phyloP scores from a whole-genome alignment of 179 eudicot genomes.

The Heliamphora pulchella region DNA sequence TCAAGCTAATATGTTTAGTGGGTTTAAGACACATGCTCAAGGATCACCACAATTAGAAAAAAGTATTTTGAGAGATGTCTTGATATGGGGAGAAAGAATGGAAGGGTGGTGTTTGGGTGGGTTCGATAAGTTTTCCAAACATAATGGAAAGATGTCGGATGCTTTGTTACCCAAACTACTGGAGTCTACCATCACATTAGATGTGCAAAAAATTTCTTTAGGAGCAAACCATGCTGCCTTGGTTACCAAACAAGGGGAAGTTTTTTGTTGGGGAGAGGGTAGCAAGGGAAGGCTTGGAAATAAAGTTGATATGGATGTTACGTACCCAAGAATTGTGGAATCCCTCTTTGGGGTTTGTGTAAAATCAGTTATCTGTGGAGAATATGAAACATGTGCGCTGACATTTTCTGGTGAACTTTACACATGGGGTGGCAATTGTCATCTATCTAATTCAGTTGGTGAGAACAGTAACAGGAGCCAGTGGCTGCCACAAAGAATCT shows the following conservation, averaged over 20 bases:
- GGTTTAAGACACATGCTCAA: constrained; percentile 10
- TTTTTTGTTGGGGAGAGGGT: constrained; percentile 81
- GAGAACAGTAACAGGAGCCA: constrained; percentile 36
- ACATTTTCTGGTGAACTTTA: constrained; percentile 69
- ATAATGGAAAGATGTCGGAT: constrained; percentile 34
- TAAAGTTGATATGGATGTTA: constrained; percentile 49
- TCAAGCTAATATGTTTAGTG: constrained; percentile 13
- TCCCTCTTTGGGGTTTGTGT: constrained; percentile 39
- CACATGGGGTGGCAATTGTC: constrained; percentile 61
- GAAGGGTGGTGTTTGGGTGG: constrained; percentile 49
- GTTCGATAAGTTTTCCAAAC: constrained; percentile 27
- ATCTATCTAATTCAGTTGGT: constrained; percentile 32
- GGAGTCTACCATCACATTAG: constrained; percentile 56
- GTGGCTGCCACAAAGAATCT: constrained; percentile 59
- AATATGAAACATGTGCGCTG: constrained; percentile 67
- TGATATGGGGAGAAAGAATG: constrained; percentile 69
- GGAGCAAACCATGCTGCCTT: constrained; percentile 66
- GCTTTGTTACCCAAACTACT: constrained; percentile 52
- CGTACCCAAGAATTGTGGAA: constrained; percentile 58
- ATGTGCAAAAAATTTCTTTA: constrained; percentile 57
- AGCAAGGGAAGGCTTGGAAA: constrained; percentile 65
- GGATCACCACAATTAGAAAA: constrained; percentile 11
- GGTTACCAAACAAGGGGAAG: constrained; percentile 75
- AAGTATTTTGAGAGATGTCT: constrained; percentile 35
- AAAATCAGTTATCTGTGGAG: constrained; percentile 62